These are phyloP conservation scores for Penicillium diatomitis DNA, from an alignment of 495 filamentous ascomycete species.

Conservation along the genomic window DNA sequence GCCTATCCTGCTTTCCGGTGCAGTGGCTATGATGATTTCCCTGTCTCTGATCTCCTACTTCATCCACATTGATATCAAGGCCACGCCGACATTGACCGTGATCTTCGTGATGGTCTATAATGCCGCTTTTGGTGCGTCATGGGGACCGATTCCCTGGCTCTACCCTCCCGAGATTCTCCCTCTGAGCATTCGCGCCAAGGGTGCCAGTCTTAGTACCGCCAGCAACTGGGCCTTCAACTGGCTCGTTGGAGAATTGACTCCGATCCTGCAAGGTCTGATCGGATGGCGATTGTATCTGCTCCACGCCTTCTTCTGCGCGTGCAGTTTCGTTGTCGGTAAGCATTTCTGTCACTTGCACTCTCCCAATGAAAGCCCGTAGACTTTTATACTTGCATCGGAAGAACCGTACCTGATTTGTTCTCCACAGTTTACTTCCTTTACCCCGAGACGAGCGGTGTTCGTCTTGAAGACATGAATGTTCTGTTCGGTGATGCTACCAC, in stretches of 20 bases:
- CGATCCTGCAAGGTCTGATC: slow-evolving; percentile 81
- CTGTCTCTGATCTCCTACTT: slow-evolving; percentile 94
- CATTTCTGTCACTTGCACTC: slow-evolving; percentile 2
- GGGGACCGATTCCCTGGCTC: slow-evolving; percentile 96
- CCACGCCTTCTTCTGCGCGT: slow-evolving; percentile 94
- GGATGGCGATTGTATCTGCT: slow-evolving; percentile 89
- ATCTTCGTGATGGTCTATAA: slow-evolving; percentile 98
- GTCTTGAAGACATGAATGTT: slow-evolving; percentile 90
- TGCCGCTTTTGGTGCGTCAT: slow-evolving; percentile 95
- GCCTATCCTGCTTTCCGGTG: slow-evolving; percentile 82
- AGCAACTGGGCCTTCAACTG: slow-evolving; percentile 99
- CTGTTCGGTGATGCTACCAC: slow-evolving; percentile 86
- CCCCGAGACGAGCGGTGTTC: slow-evolving; percentile 89
- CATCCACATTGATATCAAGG: slow-evolving; percentile 71
- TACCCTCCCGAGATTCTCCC: slow-evolving; percentile 97
- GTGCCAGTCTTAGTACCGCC: slow-evolving; percentile 91
- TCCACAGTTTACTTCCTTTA: slow-evolving; percentile 88
- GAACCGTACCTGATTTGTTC: too few relatives aligned
- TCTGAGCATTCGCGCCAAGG: slow-evolving; percentile 93
- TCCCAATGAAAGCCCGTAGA: too few relatives aligned
- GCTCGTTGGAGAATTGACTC: slow-evolving; percentile 91
- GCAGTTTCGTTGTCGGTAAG: slow-evolving; percentile 94
- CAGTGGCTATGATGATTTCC: slow-evolving; percentile 81
- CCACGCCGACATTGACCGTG: slow-evolving; percentile 78
- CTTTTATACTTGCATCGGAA: too few relatives aligned